Base-by-base conservation (phyloP, 176 grass and related monocot species). In the Eragrostis curvula region DNA sequence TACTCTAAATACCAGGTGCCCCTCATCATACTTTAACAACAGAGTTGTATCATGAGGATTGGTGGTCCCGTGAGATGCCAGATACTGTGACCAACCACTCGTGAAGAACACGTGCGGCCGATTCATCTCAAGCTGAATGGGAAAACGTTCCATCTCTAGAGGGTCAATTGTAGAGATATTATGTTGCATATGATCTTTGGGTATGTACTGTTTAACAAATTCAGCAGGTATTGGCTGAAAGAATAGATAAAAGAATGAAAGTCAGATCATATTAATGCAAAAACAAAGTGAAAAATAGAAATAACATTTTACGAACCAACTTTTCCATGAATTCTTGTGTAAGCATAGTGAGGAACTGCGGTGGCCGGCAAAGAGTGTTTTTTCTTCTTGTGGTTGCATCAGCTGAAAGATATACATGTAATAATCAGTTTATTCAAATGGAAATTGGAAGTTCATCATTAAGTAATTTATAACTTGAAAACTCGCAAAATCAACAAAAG, bases 1-100 rank as follows among this genome's bases (percentile, higher is more conserved):
- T 2, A 36, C 32, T 36, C 32, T 36, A 36, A 36, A 36, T 36
- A 7, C 16, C 81, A 75, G 21, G 23, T 75, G 55, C 10, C 70
- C 81, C 48, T 65, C 68, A 16, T 65, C 68, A 16, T 75, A 75
- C 60, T 28, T 53, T 17, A 83, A 21, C 20, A 84, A 17, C n/a
- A 84, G 11, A 28, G 20, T 36, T 36, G 32, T 36, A 36, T 36
- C 61, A 21, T 67, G 32, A 12, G 23, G 16, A 43, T 44, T 14
- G 27, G n/a, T 30, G 30, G 66, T 55, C 36, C 5, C 60, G 55
- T 67, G 71, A 42, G 42, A 66, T 3, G 11, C 4, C 71, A 83
- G 47, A 21, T 75, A 74, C 7, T 55, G 47, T 14, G 49, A 7
- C 81, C 61, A 84, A 2, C 61, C 61, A 75, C 36, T 48, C 12